Evolutionary conservation across 2,329 filamentous ascomycete species (phyloP), one percentile per base, ranked within the genome.

Genomic region (Fusarium mundagurra): DNA sequence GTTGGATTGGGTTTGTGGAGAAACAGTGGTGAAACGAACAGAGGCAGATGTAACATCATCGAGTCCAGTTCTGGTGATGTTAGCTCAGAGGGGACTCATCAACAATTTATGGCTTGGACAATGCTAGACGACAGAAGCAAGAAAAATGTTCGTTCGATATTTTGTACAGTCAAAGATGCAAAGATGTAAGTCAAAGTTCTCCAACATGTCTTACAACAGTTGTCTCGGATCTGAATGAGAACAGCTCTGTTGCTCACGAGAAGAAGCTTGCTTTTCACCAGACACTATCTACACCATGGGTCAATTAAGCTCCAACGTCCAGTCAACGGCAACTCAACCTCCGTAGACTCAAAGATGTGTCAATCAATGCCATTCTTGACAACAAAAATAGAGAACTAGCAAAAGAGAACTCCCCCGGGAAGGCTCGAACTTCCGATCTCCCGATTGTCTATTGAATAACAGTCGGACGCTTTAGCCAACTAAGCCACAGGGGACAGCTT

Each of bases 401-500:
- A 72, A 65, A 66, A 74, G 43, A 18, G 17, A 36, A 67, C 71
- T 78, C 76, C 76, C 76, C 76, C 76, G 76, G 76, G 71, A 78
- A 78, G 76, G 76, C 69, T 78, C 76, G 76, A 78, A 78, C 76
- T 78, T 76, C 73, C 75, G 76, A 78, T 78, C 76, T 78, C 75
- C 73, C 76, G 76, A 78, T 78, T 75, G 74, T 75, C 74, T 75
- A 64, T 51, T 62, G 6, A 71, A 67, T 75, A 75, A 75, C 73
- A 75, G 73, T 75, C 73, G 73, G 73, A 75, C 73, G 73, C 73
- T 75, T 75, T 75, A 73, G 69, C 73, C 73, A 75, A 75, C 73
- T 75, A 75, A 75, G 73, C 73, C 73, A 75, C 73, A 76, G 70
- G 73, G 73, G 73, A 76, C 29, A 55, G 27, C 29, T 61, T 48